These are phyloP conservation scores for Aspergillus ochraceus DNA, from an alignment of 2,329 filamentous ascomycete genomes.

Conservation along the genomic window DNA sequence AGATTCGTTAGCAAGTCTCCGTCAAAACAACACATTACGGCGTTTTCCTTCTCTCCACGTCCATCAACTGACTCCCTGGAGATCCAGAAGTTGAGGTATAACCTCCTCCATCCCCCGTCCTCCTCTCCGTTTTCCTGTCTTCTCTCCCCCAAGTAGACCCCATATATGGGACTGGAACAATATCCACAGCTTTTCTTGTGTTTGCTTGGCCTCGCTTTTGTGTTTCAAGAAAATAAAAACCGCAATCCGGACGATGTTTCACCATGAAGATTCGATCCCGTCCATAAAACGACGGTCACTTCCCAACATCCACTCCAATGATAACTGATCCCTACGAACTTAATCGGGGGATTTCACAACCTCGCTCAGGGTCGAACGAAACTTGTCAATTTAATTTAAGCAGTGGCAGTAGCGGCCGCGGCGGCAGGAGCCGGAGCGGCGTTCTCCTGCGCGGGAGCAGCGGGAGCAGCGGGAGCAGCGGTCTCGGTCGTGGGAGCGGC, in stretches of 20 bases:
- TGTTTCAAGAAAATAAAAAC: slow-evolving; percentile 12
- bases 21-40: slow-evolving; percentile 21
- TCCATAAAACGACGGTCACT: not conserved
- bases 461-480: slow-evolving; percentile 26
- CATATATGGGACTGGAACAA: slow-evolving; percentile 25
- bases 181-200: slow-evolving; percentile 20
- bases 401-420: slow-evolving; percentile 36
- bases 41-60: slow-evolving; percentile 15
- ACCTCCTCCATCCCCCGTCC: not conserved
- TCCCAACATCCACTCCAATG: not conserved
- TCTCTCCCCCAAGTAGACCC: slow-evolving; percentile 23
- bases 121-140: not conserved
- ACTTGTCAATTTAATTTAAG: slow-evolving; percentile 29
- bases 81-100: slow-evolving; percentile 19
- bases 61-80: slow-evolving; percentile 15
- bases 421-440: slow-evolving; percentile 41
- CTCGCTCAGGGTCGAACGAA: slow-evolving; percentile 22
- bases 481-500: slow-evolving; percentile 41
- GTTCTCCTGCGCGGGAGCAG: slow-evolving; percentile 38
- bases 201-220: slow-evolving; percentile 9
- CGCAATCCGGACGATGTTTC: slow-evolving; percentile 13
- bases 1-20: slow-evolving; percentile 35
- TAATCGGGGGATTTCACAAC: not conserved
- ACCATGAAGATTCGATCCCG: slow-evolving; percentile 25
- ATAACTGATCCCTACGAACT: slow-evolving; percentile 14